These are phyloP conservation scores for Lumnitzera littorea DNA, from an alignment of 345 rosid species.

Conservation along the genomic window DNA sequence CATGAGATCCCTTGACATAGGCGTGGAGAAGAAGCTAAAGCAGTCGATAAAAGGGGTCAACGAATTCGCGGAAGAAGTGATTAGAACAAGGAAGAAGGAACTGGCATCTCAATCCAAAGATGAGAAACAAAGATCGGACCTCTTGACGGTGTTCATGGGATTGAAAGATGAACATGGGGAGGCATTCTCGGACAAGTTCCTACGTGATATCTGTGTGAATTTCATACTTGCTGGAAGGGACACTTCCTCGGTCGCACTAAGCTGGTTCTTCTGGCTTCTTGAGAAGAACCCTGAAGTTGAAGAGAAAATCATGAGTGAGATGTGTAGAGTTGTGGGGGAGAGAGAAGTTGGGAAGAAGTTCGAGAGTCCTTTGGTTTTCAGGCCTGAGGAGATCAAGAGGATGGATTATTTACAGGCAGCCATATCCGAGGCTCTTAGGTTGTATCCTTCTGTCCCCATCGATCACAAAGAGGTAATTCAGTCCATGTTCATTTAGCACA, in stretches of 20 bases:
- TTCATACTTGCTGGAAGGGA: constrained; percentile 97
- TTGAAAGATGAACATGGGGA: constrained; percentile 44
- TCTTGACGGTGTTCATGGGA: constrained; percentile 67
- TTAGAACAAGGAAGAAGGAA: constrained; percentile 69
- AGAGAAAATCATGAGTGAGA: constrained; percentile 52
- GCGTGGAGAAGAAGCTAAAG: constrained; percentile 73
- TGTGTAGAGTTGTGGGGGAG: constrained; percentile 40
- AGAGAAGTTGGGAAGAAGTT: constrained; percentile 25
- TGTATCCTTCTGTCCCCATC: constrained; percentile 93
- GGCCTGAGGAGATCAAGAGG: constrained; percentile 82
- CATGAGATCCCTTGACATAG: constrained; percentile 58
- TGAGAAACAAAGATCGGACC: constrained; percentile 45
- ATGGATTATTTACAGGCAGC: constrained; percentile 98
- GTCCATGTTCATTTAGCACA: too few species aligned
- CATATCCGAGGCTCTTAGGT: constrained; percentile 77
- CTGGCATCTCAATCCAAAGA: constrained; percentile 22
- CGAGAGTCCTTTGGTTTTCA: constrained; percentile 27
- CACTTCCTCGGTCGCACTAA: constrained; percentile 87
- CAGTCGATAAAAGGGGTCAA: constrained; percentile 63
- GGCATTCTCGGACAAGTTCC: constrained; percentile 68
- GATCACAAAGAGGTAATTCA: constrained; percentile 91
- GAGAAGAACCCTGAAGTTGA: constrained; percentile 56
- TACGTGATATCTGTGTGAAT: constrained; percentile 86
- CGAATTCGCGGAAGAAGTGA: constrained; percentile 70
- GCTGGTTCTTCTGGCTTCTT: constrained; percentile 94